Evolutionary conservation across 2,329 filamentous ascomycete genomes (phyloP).

Genomic region (Pyrenophora teres): DNA sequence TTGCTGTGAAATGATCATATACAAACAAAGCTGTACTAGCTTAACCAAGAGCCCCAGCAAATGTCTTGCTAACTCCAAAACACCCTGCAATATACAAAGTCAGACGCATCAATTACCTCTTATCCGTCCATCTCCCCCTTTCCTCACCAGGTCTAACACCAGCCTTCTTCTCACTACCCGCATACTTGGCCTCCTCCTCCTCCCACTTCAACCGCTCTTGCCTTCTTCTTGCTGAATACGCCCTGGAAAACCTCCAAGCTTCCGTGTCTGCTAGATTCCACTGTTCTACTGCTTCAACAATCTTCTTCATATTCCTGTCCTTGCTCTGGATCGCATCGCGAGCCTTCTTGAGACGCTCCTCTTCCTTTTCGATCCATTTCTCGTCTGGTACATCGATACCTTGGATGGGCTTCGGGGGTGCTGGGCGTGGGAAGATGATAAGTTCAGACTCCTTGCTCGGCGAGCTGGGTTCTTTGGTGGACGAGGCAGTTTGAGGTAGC

Average conservation of each 20-base stretch:
- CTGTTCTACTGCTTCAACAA: conserved; percentile 52
- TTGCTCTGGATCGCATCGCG: conserved; percentile 48
- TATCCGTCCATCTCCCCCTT: conserved; percentile 45
- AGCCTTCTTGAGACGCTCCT: conserved; percentile 59
- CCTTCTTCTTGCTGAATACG: conserved; percentile 65
- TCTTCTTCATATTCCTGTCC: conserved; percentile 32
- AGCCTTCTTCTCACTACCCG: conserved; percentile 59
- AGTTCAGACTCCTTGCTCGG: conserved; percentile 64
- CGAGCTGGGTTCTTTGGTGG: conserved; percentile 61
- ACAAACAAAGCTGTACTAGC: too few species aligned
- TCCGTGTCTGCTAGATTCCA: conserved; percentile 73
- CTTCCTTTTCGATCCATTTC: conserved; percentile 61
- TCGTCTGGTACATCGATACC: conserved; percentile 57
- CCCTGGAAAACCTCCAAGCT: conserved; percentile 74
- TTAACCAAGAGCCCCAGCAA: too few species aligned
- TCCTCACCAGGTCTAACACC: conserved; percentile 53
- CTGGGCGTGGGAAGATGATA: conserved; percentile 50
- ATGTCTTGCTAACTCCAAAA: not conserved
- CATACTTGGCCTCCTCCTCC: conserved; percentile 68
- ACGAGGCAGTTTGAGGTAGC: conserved; percentile 64
- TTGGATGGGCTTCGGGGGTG: conserved; percentile 53
- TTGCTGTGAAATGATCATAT: too few species aligned
- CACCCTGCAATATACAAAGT: not conserved
- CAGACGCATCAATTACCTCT: conserved; percentile 1
- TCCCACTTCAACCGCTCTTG: conserved; percentile 72